A percentile compares a stretch with the other conserved stretches of the same genome.
Conservation (phyloP, 495 filamentous ascomycete genomes). For the Penicillium paxilli region DNA sequence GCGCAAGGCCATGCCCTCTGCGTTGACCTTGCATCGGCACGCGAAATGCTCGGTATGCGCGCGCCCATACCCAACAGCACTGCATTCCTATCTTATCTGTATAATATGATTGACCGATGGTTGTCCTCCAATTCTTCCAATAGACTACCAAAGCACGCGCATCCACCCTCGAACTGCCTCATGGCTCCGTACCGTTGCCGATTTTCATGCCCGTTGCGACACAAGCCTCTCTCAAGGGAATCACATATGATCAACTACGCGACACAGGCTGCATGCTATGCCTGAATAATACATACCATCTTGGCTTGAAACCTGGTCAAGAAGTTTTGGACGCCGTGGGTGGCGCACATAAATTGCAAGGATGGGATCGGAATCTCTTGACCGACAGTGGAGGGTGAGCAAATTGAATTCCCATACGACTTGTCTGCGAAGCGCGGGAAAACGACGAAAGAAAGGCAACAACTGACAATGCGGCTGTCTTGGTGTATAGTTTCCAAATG, state of each 20-base stretch:
- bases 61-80: background rate
- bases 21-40: constrained; percentile 78
- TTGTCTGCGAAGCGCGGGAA: no score
- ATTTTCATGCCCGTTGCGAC: constrained; percentile 99
- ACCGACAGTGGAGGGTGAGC: constrained; percentile 98
- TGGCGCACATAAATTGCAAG: constrained; percentile 89
- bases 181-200: constrained; percentile 85
- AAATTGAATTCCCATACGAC: no score
- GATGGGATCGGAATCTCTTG: constrained; percentile 92
- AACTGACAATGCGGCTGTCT: constrained; percentile 11
- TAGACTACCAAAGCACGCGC: constrained; percentile 95
- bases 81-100: background rate
- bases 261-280: constrained; percentile 86
- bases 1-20: constrained; percentile 61
- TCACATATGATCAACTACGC: constrained; percentile 90
- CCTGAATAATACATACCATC: constrained; percentile 96
- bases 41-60: constrained; percentile 75
- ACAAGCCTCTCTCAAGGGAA: constrained; percentile 92
- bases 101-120: background rate
- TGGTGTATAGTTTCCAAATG: constrained; percentile 82
- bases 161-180: constrained; percentile 84
- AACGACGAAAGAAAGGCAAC: no score
- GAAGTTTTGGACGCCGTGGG: constrained; percentile 81
- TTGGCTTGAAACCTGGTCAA: constrained; percentile 92
- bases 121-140: background rate